Percentiles rank a stretch among this genome's conserved stretches.
These are phyloP conservation scores for Thelonectria rubi DNA, from an alignment of 2,329 filamentous ascomycete species.

Conservation along the genomic window DNA sequence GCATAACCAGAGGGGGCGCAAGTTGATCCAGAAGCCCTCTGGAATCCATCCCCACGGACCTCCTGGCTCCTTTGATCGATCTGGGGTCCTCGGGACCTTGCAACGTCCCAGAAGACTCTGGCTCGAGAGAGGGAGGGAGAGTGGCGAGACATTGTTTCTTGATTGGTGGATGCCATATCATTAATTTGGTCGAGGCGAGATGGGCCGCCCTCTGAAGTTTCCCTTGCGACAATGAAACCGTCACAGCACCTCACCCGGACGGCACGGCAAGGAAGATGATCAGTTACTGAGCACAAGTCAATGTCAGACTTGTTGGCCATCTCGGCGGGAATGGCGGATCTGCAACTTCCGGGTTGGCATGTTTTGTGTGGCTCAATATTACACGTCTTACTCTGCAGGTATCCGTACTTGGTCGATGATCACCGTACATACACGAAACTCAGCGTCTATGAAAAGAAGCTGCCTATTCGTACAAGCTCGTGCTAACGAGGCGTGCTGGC, in stretches of 20 bases:
- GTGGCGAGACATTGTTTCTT: slow-evolving; percentile 11
- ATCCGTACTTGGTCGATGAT: no score
- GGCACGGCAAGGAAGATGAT: neutral
- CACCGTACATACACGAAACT: neutral
- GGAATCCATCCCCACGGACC: slow-evolving; percentile 20
- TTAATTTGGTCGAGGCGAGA: slow-evolving; percentile 17
- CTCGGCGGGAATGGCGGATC: neutral
- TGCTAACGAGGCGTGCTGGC: neutral
- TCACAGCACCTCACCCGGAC: neutral
- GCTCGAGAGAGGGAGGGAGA: neutral
- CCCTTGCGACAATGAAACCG: neutral
- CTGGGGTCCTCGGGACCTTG: slow-evolving; percentile 29
- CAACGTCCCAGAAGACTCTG: neutral
- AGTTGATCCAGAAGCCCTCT: slow-evolving; percentile 11
- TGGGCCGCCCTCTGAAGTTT: slow-evolving; percentile 5
- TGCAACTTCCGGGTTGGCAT: neutral
- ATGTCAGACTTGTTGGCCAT: neutral
- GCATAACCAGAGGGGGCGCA: slow-evolving; percentile 12
- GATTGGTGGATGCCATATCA: slow-evolving; percentile 18
- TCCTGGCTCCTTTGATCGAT: slow-evolving; percentile 20
- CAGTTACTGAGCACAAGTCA: neutral
- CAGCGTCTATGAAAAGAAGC: neutral
- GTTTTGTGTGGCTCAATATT: neutral
- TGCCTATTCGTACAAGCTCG: neutral
- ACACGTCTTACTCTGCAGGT: neutral